Evolutionary conservation across 371 early-diverging fungal species (phyloP).

Genomic region (Umbelopsis sp.): DNA sequence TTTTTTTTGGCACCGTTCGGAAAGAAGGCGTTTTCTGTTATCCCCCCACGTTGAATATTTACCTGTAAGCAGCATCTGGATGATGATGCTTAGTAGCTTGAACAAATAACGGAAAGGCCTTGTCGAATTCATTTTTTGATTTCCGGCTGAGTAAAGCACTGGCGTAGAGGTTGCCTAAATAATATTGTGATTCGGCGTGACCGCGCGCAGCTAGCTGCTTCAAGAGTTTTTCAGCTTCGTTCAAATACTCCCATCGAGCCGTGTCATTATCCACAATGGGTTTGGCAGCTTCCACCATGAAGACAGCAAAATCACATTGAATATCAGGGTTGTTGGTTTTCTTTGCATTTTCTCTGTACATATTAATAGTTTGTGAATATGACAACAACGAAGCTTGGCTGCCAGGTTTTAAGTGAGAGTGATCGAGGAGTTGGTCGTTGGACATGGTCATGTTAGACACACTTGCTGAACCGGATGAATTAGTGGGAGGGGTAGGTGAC

Average conservation of each 20-base stretch:
- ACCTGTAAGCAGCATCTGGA: conserved; percentile 65
- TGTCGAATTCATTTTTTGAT: conserved; percentile 71
- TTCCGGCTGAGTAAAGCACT: conserved; percentile 60
- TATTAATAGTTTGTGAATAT: conserved; percentile 67
- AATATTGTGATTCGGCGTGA: conserved; percentile 70
- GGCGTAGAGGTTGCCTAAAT: conserved; percentile 67
- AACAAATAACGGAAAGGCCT: conserved; percentile 71
- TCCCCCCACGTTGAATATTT: no score
- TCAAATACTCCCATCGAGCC: conserved; percentile 60
- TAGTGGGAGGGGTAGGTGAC: conserved; percentile 8
- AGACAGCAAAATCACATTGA: conserved; percentile 84
- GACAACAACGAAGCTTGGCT: conserved; percentile 68
- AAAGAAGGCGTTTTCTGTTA: no score
- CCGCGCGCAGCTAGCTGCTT: conserved; percentile 65
- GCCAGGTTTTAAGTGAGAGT: conserved; percentile 70
- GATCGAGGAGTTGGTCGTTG: conserved; percentile 59
- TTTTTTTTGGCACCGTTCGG: not conserved
- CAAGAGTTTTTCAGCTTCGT: conserved; percentile 64
- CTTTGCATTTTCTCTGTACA: conserved; percentile 72
- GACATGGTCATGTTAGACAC: conserved; percentile 32
- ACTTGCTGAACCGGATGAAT: conserved; percentile 7
- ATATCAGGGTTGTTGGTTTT: conserved; percentile 80
- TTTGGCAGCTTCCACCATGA: conserved; percentile 72
- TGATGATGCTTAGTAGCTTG: conserved; percentile 73
- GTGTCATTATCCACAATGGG: conserved; percentile 56